Evolutionary conservation across 345 rosid genomes (phyloP), one percentile per base, ranked within the genome.

Genomic region (Mercurialis annua): DNA sequence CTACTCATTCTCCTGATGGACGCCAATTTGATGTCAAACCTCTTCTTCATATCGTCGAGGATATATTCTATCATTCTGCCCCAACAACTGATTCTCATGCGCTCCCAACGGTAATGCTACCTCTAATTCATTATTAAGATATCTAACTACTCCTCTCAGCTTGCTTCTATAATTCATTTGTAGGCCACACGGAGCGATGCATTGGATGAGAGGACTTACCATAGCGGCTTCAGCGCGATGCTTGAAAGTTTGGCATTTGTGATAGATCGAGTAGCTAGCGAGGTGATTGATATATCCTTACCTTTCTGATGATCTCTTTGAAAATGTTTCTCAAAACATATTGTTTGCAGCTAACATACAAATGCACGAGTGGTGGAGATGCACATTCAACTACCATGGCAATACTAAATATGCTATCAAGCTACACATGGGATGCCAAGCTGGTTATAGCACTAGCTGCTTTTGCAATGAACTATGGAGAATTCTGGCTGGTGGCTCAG

Each of bases 401-500:
- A 54, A 78, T 90, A 71, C 67, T 86, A 69, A 70, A 73, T 62
- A 72, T 76, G 74, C 72, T 92, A 44, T 68, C 87, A 16, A 68
- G 67, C 65, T 90, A 83, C 73, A 46, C 83, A 21, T 92, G 98
- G 98, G 95, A 87, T 58, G 85, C 88, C 69, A 92, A 90, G 80
- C 65, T 90, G 72, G 92, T 82, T 66, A 83, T 92, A 71, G 78
- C 82, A 20, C 66, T 92, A 59, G 83, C 96, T 6, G 92, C 96
- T 55, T 87, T 92, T 64, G 98, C 95, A 0, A 80, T 85, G 73
- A 92, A 81, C 69, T 92, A 87, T 65, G 96, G 96, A 9, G 91
- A 84, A 71, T 87, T 92, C 69, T 86, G 90, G 89, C 86, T 90
- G 38, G 78, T 92, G 4, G 86, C 86, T 0, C 92, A 90, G 78